These are phyloP conservation scores for Lyophyllum shimeji DNA, from an alignment of 768 basidiomycete species.

Conservation along the genomic window DNA sequence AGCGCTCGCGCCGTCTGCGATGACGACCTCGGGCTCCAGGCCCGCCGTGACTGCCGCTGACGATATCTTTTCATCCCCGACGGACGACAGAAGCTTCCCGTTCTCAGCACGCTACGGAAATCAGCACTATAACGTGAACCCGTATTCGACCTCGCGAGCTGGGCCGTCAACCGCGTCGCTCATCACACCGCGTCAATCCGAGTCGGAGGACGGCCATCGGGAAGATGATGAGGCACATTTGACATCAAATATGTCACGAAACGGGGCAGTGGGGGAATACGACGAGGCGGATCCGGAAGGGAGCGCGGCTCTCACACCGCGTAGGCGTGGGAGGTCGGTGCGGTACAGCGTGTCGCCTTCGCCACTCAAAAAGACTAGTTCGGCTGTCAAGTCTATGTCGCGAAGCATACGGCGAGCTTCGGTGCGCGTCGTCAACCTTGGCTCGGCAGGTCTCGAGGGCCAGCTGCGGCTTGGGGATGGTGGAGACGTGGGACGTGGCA, in stretches of 20 bases:
- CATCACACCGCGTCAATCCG: conserved; percentile 34
- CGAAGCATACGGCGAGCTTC: conserved; percentile 63
- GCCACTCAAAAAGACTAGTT: conserved; percentile 60
- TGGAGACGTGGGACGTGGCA: conserved; percentile 26
- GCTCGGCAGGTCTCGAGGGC: conserved; percentile 57
- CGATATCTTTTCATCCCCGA: conserved; percentile 50
- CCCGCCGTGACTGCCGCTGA: conserved; percentile 28
- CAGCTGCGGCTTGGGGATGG: conserved; percentile 56
- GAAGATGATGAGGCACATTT: conserved; percentile 63
- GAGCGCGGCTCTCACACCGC: conserved; percentile 38
- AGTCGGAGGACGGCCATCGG: conserved; percentile 38
- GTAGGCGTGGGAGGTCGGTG: conserved; percentile 39
- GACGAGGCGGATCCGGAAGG: conserved; percentile 50
- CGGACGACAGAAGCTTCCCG: conserved; percentile 33
- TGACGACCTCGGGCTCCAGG: conserved; percentile 15
- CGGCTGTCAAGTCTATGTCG: conserved; percentile 57
- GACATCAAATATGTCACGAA: conserved; percentile 50
- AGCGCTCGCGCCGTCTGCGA: conserved; percentile 15
- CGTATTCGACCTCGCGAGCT: conserved; percentile 42
- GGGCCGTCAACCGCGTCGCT: conserved; percentile 56
- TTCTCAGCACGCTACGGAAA: conserved; percentile 35
- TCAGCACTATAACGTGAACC: conserved; percentile 27
- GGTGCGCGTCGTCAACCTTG: conserved; percentile 80
- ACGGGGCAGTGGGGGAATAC: conserved; percentile 26
- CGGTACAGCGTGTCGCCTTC: conserved; percentile 58